Evolutionary conservation across 2,329 filamentous ascomycete genomes (phyloP).

Genomic region (Calycina herbarum): DNA sequence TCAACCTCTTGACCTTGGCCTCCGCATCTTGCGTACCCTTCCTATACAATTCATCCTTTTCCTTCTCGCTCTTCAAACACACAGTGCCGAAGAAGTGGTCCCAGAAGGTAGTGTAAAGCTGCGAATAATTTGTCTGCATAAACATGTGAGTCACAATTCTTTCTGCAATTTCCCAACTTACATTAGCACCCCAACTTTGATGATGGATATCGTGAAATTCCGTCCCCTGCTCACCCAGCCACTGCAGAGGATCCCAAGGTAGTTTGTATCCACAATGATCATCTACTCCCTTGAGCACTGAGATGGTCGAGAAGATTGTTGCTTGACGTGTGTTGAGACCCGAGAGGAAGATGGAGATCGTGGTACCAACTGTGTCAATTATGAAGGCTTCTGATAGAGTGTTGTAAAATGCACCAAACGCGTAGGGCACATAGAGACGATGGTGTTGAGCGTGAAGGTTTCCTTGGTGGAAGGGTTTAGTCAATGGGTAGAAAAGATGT

Average conservation of each 20-base stretch:
- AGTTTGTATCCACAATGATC: slow-evolving; percentile 93
- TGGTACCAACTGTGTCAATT: slow-evolving; percentile 85
- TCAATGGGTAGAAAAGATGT: slow-evolving; percentile 16
- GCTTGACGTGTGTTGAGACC: slow-evolving; percentile 83
- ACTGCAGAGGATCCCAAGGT: slow-evolving; percentile 57
- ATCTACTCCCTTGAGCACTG: slow-evolving; percentile 93
- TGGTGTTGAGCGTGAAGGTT: slow-evolving; percentile 94
- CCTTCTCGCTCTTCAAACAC: slow-evolving; percentile 34
- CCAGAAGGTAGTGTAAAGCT: slow-evolving; percentile 96
- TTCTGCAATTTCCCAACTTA: neutral
- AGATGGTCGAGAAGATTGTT: slow-evolving; percentile 85
- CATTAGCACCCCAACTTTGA: slow-evolving; percentile 77
- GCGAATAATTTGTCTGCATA: slow-evolving; percentile 91
- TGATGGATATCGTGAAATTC: slow-evolving; percentile 98
- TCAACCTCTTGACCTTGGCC: neutral
- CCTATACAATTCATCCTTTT: slow-evolving; percentile 31
- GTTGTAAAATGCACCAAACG: slow-evolving; percentile 97
- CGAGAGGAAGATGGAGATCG: slow-evolving; percentile 76
- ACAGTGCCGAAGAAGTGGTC: slow-evolving; percentile 74
- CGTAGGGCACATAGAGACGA: slow-evolving; percentile 94
- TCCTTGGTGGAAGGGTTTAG: slow-evolving; percentile 49
- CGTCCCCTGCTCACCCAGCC: slow-evolving; percentile 57
- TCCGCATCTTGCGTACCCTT: slow-evolving; percentile 12
- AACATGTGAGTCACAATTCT: no score
- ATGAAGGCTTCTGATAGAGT: slow-evolving; percentile 93